Evolutionary conservation across 495 filamentous ascomycete species (phyloP), one percentile per base, ranked within the genome.

Genomic region (Glarea lozoyensis): DNA sequence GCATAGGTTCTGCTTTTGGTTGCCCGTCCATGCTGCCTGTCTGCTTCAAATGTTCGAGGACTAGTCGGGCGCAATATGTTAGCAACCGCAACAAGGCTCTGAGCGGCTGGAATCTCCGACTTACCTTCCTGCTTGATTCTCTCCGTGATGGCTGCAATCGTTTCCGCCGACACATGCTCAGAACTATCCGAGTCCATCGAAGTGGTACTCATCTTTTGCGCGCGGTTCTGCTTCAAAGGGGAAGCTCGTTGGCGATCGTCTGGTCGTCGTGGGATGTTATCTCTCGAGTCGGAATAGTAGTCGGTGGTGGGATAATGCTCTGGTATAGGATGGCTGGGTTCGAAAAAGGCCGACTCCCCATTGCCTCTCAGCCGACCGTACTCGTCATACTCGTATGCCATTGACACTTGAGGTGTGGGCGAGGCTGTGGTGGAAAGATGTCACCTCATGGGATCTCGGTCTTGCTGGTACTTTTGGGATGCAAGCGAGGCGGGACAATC

Each of bases 11-110:
- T 11, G 48, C 30, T 25, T 43, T 37, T 7, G 41, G 34, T 33
- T 37, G 32, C 10, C 45, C 49, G 23, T 52, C 50, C 11, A 46
- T 15, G 27, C 19, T 50, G 20, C 46, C 50, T 30, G 54, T 46
- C 45, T 51, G 54, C 39, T 48, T 51, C 24, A 53, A 44, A 24
- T 54, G 47, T 37, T 53, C 54, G 13, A 51, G 12, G 3, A 57
- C 53, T 56, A 32, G 11, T 24, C 25, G 25, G 25, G 25, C 25
- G 25, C 13, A 30, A 21, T 16, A 20, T 10, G 21, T 49, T 44
- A 49, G 48, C 17, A 43, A 17, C 9, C 24, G 25, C n/a, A 11
- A 20, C 48, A 32, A 41, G 30, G 37, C 31, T 16, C 12, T 15
- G 20, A 15, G 40, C n/a, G 1, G 17, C 31, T 29, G 25, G 25